Percentiles rank a stretch among this genome's conserved stretches.
Conservation (phyloP, 164 flowering plant species). For the Hamamelis virginiana region DNA sequence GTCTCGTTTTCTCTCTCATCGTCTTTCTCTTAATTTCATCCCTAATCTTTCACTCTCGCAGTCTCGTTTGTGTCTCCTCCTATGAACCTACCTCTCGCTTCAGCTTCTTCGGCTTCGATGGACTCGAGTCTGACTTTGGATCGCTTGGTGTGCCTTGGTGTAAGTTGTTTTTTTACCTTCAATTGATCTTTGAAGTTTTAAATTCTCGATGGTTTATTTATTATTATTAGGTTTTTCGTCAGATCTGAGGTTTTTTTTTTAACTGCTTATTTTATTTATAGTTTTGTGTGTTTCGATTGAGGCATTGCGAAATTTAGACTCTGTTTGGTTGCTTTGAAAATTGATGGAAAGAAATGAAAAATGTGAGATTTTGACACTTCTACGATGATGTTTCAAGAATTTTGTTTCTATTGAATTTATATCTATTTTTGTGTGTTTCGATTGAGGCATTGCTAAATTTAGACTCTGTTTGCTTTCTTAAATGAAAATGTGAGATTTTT, state of each 20-base stretch:
- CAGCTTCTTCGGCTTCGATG: conserved; percentile 60
- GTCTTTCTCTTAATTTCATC: conserved; percentile 36
- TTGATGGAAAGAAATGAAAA: neutral
- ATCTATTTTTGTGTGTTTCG: too few species aligned
- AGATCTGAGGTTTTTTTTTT: neutral
- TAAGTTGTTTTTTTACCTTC: conserved; percentile 35
- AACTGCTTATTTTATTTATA: too few species aligned
- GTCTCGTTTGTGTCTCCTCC: conserved; percentile 53
- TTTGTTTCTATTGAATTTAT: too few species aligned
- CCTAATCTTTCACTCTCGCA: conserved; percentile 35
- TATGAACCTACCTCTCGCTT: conserved; percentile 44
- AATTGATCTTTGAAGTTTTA: neutral
- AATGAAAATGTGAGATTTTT: too few species aligned
- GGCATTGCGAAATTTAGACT: neutral
- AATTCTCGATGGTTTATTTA: neutral
- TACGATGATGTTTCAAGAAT: too few species aligned
- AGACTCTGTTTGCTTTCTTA: too few species aligned
- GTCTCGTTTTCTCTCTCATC: conserved; percentile 25
- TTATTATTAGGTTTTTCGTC: neutral
- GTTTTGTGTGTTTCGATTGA: neutral
- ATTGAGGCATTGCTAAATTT: too few species aligned
- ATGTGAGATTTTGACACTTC: too few species aligned
- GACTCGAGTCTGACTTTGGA: conserved; percentile 80
- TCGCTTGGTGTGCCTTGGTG: conserved; percentile 97
- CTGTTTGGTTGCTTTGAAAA: neutral